Base-by-base conservation (phyloP, 176 grass and related monocot species). In the Themeda triandra region DNA sequence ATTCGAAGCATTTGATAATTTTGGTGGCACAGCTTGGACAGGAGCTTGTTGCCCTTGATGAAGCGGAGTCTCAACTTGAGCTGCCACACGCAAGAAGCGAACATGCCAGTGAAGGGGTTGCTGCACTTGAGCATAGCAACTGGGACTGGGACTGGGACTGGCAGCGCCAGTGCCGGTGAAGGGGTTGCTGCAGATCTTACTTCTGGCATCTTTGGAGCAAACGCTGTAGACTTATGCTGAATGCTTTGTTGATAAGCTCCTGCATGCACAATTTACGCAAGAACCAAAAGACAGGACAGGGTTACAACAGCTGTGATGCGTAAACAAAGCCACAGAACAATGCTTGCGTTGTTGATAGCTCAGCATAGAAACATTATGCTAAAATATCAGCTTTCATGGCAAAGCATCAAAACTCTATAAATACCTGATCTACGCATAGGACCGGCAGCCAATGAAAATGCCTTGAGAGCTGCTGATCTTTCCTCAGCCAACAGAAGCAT, bases 371-470 rank as follows among this genome's bases (percentile, higher is more conserved):
- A 25, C 68, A 36, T 35, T 84, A 73, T 66, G 54, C 12, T 41
- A 66, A 58, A 84, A 75, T 48, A 48, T 1, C 13, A 46, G 11
- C 29, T 75, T 56, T 46, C 71, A 24, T 29, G 46, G 14, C 6
- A 24, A 67, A 5, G 39, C 65, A 21, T 41, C 25, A 46, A 64
- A 79, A 68, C 33, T 62, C 13, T 71, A 21, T 31, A 82, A 84
- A 49, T 78, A 95, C 93, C 90, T 95, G 86, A 71, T 90, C 78
- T 80, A 75, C 59, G 80, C 24, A 81, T 78, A 44, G 82, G 71
- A 65, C 62, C 93, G 71, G 96, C n/a, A 76, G 91, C 91, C 66
- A 93, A 56, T 9, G 78, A 86, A 75, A 94, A 63, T 75, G 93
- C 86, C 25, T 91, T 92, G 32, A 86, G 84, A 84, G 88, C 42